phyloP scores from a whole-genome alignment of 2,329 filamentous ascomycete species.

The Fusarium phyllophilum region DNA sequence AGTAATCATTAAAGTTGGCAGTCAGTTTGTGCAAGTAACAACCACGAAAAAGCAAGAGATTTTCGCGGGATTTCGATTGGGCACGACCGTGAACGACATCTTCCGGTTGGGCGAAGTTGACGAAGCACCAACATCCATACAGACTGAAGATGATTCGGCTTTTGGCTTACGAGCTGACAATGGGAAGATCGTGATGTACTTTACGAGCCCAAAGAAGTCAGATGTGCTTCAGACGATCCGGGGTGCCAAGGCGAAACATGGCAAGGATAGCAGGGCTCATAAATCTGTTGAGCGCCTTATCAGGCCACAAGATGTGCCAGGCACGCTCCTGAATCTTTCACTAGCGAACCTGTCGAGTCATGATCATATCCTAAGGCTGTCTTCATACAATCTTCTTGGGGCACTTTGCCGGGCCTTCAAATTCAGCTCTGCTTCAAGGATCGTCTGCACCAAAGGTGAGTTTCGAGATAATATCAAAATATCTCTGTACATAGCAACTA shows the following conservation, averaged over 20 bases:
- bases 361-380: slow-evolving; percentile 68
- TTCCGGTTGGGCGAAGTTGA: slow-evolving; percentile 75
- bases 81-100: slow-evolving; percentile 74
- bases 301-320: slow-evolving; percentile 75
- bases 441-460: slow-evolving; percentile 70
- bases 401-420: slow-evolving; percentile 75
- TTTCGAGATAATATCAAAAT: background rate
- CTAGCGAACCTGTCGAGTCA: slow-evolving; percentile 73
- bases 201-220: slow-evolving; percentile 71
- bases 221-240: slow-evolving; percentile 73
- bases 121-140: slow-evolving; percentile 71
- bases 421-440: slow-evolving; percentile 69
- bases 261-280: slow-evolving; percentile 68
- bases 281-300: slow-evolving; percentile 74
- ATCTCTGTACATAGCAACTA: background rate
- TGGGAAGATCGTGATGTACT: slow-evolving; percentile 77
- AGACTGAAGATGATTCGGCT: slow-evolving; percentile 72
- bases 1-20: slow-evolving; percentile 74
- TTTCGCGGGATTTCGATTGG: slow-evolving; percentile 68
- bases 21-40: slow-evolving; percentile 75
- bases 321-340: slow-evolving; percentile 74
- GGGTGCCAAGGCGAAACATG: slow-evolving; percentile 70
- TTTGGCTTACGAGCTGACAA: slow-evolving; percentile 75
- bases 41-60: slow-evolving; percentile 76
- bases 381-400: slow-evolving; percentile 74